phyloP scores from a whole-genome alignment of 2,329 filamentous ascomycete species.

The Cladosporium phlei region DNA sequence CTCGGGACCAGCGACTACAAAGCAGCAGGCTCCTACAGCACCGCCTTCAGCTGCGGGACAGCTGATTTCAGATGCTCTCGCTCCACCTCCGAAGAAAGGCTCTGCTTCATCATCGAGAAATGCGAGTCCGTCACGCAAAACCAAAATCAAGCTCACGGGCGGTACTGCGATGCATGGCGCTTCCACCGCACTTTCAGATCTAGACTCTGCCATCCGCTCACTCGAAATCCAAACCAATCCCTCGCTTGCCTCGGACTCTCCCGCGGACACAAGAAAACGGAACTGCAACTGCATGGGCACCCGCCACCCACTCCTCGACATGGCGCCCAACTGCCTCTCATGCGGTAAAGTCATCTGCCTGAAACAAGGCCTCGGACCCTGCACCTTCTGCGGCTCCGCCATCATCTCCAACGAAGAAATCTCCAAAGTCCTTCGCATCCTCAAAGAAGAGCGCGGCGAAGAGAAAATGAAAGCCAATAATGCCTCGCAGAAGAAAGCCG shows the following conservation, averaged over 20 bases:
- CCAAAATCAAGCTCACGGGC: conserved; percentile 69
- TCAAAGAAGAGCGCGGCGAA: conserved; percentile 78
- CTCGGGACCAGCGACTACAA: conserved; percentile 40
- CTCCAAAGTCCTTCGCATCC: conserved; percentile 76
- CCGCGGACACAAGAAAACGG: conserved; percentile 53
- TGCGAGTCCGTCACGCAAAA: conserved; percentile 49
- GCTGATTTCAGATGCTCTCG: conserved; percentile 68
- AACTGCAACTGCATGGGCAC: conserved; percentile 85
- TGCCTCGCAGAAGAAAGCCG: conserved; percentile 60
- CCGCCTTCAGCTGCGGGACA: conserved; percentile 69
- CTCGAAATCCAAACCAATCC: conserved; percentile 93
- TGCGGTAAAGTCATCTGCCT: conserved; percentile 96
- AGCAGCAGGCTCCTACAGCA: conserved; percentile 44
- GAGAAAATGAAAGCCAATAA: conserved; percentile 83
- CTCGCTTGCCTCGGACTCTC: conserved; percentile 46
- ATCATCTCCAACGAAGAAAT: conserved; percentile 70
- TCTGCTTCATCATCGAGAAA: conserved; percentile 42
- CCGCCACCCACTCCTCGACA: conserved; percentile 80
- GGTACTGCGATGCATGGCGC: conserved; percentile 78
- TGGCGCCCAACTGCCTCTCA: conserved; percentile 84
- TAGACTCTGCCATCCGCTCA: conserved; percentile 74
- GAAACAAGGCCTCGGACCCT: conserved; percentile 88
- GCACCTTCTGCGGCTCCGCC: conserved; percentile 78
- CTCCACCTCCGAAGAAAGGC: conserved; percentile 43
- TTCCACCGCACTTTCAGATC: conserved; percentile 64